Conservation (phyloP, 1,284 basidiomycete genomes). For the Mycena sp. region DNA sequence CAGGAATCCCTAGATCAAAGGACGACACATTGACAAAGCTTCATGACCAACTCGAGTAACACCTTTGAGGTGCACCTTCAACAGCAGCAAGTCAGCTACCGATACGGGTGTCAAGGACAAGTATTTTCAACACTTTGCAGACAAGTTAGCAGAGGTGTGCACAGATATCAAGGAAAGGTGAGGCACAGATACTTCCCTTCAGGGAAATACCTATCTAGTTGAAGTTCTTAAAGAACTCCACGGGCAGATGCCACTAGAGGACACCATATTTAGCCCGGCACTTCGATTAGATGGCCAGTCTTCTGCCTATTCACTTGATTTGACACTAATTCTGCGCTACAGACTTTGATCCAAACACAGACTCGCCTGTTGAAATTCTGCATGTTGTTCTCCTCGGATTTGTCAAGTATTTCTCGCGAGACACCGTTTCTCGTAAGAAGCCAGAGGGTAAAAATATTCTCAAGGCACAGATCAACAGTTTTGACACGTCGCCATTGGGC, state of each 20-base stretch:
- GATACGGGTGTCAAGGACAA: constrained; percentile 15
- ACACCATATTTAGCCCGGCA: too few relatives aligned
- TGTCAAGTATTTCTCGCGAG: constrained; percentile 50
- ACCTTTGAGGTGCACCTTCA: too few relatives aligned
- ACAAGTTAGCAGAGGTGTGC: constrained; percentile 6
- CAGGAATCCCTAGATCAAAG: not conserved
- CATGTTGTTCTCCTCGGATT: constrained; percentile 48
- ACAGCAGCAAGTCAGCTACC: not conserved
- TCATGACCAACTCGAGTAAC: not conserved
- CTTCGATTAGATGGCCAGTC: too few relatives aligned
- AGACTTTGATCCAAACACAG: constrained; percentile 18
- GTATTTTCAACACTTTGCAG: constrained; percentile 15
- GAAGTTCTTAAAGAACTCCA: too few relatives aligned
- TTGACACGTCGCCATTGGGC: constrained; percentile 39
- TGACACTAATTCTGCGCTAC: not conserved
- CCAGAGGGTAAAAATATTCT: constrained; percentile 29
- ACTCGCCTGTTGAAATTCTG: constrained; percentile 46
- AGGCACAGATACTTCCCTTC: too few relatives aligned
- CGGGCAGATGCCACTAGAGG: not conserved
- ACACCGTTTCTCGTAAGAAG: constrained; percentile 37
- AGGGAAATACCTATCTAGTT: too few relatives aligned
- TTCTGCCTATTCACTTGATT: too few relatives aligned
- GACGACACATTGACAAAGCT: not conserved
- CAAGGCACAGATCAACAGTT: constrained; percentile 32
- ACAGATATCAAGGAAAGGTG: constrained; percentile 1